A percentile compares a stretch with the other conserved stretches of the same genome.
Evolutionary conservation across 495 filamentous ascomycete genomes (phyloP).

Genomic region (Venustampulla echinocandica): DNA sequence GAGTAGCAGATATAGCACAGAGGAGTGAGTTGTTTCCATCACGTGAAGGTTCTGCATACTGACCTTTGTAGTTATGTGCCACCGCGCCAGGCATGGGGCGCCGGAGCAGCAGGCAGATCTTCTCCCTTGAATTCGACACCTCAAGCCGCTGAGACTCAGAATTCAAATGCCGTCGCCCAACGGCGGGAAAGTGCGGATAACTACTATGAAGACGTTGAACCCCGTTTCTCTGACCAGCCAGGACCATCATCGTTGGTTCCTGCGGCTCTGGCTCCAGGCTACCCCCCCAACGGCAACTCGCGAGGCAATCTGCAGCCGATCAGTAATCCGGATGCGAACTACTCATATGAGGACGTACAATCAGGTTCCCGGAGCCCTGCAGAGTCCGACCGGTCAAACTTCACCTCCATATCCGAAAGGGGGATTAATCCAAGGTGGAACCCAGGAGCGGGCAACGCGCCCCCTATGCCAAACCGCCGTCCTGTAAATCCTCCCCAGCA

Average conservation of each 20-base stretch:
- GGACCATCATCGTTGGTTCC: slow-evolving; percentile 16
- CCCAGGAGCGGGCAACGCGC: slow-evolving; percentile 25
- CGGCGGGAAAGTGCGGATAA: slow-evolving; percentile 38
- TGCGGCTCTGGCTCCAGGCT: slow-evolving; percentile 19
- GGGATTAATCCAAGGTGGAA: slow-evolving; percentile 83
- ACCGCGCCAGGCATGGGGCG: slow-evolving; percentile 51
- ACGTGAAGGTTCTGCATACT: slow-evolving; percentile 12
- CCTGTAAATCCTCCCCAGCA: slow-evolving; percentile 17
- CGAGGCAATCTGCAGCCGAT: slow-evolving; percentile 19
- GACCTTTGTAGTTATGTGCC: slow-evolving; percentile 50
- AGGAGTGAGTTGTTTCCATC: slow-evolving; percentile 53
- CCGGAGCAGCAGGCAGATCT: slow-evolving; percentile 39
- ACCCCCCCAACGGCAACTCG: slow-evolving; percentile 25
- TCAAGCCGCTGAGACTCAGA: slow-evolving; percentile 25
- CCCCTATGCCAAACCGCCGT: slow-evolving; percentile 29
- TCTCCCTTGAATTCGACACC: slow-evolving; percentile 26
- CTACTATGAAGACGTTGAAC: slow-evolving; percentile 94
- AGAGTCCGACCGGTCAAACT: slow-evolving; percentile 66
- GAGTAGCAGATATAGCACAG: slow-evolving; percentile 57
- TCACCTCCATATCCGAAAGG: slow-evolving; percentile 78
- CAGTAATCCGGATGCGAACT: slow-evolving; percentile 14
- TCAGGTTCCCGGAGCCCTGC: slow-evolving; percentile 65
- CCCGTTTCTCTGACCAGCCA: slow-evolving; percentile 55
- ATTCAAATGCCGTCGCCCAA: slow-evolving; percentile 20
- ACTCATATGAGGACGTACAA: slow-evolving; percentile 50